Evolutionary conservation across 164 flowering plant species (phyloP).

Genomic region (Buxus sempervirens): DNA sequence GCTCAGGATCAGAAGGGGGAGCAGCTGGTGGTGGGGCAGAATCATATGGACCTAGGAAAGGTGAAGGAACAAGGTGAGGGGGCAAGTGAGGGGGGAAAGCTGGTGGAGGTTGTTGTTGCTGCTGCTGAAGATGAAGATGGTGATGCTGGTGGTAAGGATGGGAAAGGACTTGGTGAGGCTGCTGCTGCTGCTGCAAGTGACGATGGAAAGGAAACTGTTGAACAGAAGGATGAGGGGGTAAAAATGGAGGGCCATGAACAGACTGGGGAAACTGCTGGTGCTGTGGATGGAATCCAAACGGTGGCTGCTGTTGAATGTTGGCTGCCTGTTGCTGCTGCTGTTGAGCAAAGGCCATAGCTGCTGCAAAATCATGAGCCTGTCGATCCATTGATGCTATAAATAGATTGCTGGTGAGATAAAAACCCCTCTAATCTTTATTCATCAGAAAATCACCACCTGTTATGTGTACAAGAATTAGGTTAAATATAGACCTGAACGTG

Average conservation of each 20-base stretch:
- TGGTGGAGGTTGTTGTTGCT: conserved; percentile 59
- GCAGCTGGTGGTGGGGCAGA: conserved; percentile 66
- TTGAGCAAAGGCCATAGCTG: conserved; percentile 75
- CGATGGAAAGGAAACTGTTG: conserved; percentile 76
- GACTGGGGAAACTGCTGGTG: conserved; percentile 74
- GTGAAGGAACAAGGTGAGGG: conserved; percentile 57
- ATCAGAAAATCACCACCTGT: too few relatives aligned
- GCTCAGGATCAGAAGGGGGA: conserved; percentile 92
- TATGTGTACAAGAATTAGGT: too few relatives aligned
- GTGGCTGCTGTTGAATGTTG: conserved; percentile 61
- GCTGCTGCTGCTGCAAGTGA: conserved; percentile 53
- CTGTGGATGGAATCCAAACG: conserved; percentile 75
- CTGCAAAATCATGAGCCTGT: conserved; percentile 61
- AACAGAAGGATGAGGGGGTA: conserved; percentile 69
- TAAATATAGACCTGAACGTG: too few relatives aligned
- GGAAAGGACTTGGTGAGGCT: conserved; percentile 43
- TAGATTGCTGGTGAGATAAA: not conserved
- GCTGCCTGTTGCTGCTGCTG: conserved; percentile 66
- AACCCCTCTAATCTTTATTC: too few relatives aligned
- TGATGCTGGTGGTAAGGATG: conserved; percentile 57
- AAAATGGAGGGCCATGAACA: conserved; percentile 56
- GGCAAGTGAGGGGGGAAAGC: conserved; percentile 60
- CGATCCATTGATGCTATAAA: conserved; percentile 45
- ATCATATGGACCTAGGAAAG: conserved; percentile 54
- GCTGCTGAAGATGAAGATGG: conserved; percentile 61